These are phyloP conservation scores for Phallus indusiatus DNA, from an alignment of 768 basidiomycete genomes.

Conservation along the genomic window DNA sequence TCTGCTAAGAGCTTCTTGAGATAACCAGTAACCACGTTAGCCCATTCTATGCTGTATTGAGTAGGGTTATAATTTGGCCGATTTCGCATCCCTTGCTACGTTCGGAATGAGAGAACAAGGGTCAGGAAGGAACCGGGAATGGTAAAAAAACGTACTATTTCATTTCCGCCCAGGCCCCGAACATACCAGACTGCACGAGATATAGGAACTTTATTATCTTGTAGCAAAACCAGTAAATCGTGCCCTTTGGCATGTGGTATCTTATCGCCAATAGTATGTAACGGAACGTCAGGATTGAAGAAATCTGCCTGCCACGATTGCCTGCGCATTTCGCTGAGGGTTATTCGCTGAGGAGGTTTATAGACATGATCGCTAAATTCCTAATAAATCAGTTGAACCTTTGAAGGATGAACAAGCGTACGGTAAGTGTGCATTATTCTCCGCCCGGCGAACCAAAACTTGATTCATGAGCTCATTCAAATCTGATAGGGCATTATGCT, in stretches of 20 bases:
- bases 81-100: conserved; percentile 62
- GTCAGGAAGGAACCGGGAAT: background rate
- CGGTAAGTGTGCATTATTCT: conserved; percentile 52
- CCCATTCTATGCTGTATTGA: conserved; percentile 81
- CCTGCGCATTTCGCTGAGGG: conserved; percentile 69
- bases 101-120: background rate
- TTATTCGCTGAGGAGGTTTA: conserved; percentile 75
- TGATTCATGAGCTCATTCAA: conserved; percentile 72
- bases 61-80: conserved; percentile 74
- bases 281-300: conserved; percentile 69
- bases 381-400: background rate
- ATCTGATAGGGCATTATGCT: conserved; percentile 42
- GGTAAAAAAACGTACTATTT: conserved; percentile 47
- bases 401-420: conserved; percentile 27
- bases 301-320: conserved; percentile 78
- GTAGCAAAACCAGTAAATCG: conserved; percentile 71
- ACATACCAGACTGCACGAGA: conserved; percentile 83
- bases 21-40: conserved; percentile 69
- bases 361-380: conserved; percentile 50
- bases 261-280: conserved; percentile 73
- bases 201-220: conserved; percentile 67
- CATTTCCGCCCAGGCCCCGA: conserved; percentile 79
- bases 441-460: conserved; percentile 55
- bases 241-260: conserved; percentile 83
- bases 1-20: conserved; percentile 76